A percentile compares a stretch with the other conserved stretches of the same genome.
phyloP scores from a whole-genome alignment of 352 stramenopile genomes.

The Phytophthora podocarpi region DNA sequence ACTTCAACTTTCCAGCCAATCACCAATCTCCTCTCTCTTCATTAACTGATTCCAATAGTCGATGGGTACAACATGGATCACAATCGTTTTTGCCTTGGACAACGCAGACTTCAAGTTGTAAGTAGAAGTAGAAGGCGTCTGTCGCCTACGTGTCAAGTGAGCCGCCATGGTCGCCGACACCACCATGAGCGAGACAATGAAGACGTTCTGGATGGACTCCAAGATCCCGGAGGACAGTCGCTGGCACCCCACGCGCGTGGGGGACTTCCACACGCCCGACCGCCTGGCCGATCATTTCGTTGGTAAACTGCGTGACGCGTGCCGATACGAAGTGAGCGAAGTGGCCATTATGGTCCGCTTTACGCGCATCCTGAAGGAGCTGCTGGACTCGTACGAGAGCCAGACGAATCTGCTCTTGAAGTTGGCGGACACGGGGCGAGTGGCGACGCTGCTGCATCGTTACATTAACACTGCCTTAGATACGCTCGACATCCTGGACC shows the following conservation, averaged over 20 bases:
- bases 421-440: slow-evolving; percentile 37
- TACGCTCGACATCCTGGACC: slow-evolving; percentile 22
- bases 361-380: slow-evolving; percentile 30
- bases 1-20: slow-evolving; percentile 34
- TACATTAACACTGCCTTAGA: slow-evolving; percentile 32
- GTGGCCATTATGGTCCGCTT: slow-evolving; percentile 36
- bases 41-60: no score
- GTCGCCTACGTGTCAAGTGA: not conserved
- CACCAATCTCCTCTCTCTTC: no score
- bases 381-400: slow-evolving; percentile 38
- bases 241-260: slow-evolving; percentile 33
- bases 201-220: slow-evolving; percentile 39
- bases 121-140: not conserved
- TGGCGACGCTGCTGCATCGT: slow-evolving; percentile 32
- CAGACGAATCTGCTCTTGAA: slow-evolving; percentile 36
- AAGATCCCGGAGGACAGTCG: slow-evolving; percentile 35
- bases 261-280: slow-evolving; percentile 18
- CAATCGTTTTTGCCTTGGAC: not conserved
- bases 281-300: slow-evolving; percentile 34
- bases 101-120: not conserved
- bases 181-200: slow-evolving; percentile 32
- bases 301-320: slow-evolving; percentile 21
- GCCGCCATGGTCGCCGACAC: not conserved
- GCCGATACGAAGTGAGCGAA: slow-evolving; percentile 15
- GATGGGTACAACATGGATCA: slow-evolving; percentile 11